Base-by-base conservation (phyloP, 1,139 yeast genomes). In the Suhomyces terraborum region DNA sequence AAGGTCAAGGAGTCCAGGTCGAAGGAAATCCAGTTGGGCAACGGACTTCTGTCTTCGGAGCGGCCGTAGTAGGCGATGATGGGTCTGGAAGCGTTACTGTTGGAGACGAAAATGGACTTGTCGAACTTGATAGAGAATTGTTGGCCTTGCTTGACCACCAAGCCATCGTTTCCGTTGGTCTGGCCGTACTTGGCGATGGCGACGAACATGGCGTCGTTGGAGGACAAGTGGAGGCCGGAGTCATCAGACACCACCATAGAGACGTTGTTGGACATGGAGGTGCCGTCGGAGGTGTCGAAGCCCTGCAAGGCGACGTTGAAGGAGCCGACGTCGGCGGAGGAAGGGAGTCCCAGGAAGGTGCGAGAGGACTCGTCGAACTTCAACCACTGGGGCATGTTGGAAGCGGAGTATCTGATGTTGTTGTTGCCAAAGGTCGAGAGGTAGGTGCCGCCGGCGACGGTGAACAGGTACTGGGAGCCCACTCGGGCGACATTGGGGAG, bases 21-120 rank as follows among this genome's bases (percentile, higher is more conserved):
- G 57, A 91, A 93, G 42, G 65, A 61, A 40, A 89, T 68, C 98
- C 98, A 93, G 54, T 79, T 83, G 19, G 99, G 98, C 40, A 93
- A 73, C 1, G 98, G 94, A 1, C 96, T 77, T 57, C 93, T 79
- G 58, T 88, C 88, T 16, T 73, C 68, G 14, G 93, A 80, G 49
- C 87, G 77, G n/a, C 96, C 96, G 55, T 87, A 86, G 64, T 84
- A 88, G n/a, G 84, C 82, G 17, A 75, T 66, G 24, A 84, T 77
- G 9, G 69, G 58, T 35, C 73, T 58, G 22, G 69, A 64, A 14
- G 80, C 71, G 21, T 76, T 65, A 3, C 69, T 49, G 44, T 73
- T 60, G 40, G 66, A 54, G 44, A 63, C 64, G 54, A 89, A 91
- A 8, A 84, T 75, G 41, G 75, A 67, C 19, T 66, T 58, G 38